Conservation (phyloP, 1,284 basidiomycete species). For the Sporisorium iseilematis-ciliati region DNA sequence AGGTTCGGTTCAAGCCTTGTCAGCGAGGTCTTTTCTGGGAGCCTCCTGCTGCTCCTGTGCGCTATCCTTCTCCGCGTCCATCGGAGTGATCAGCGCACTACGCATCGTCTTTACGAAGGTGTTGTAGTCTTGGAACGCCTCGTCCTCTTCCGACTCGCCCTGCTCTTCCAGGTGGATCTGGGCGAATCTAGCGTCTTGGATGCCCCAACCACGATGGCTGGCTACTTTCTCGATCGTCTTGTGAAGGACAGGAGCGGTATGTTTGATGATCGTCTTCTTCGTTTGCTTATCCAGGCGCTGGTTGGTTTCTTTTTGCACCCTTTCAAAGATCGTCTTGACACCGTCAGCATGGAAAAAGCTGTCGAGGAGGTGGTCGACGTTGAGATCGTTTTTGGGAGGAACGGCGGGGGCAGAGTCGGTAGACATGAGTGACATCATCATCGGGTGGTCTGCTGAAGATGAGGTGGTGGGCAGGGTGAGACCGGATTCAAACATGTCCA, state of each 20-base stretch:
- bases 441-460: not conserved
- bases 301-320: conserved; percentile 10
- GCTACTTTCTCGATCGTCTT: conserved; percentile 43
- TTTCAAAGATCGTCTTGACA: conserved; percentile 17
- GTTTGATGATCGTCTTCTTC: conserved; percentile 46
- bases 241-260: conserved; percentile 31
- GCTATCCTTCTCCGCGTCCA: conserved; percentile 13
- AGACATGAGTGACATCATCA: not conserved
- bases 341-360: conserved; percentile 42
- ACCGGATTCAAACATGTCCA: conserved; percentile 34
- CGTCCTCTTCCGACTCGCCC: not conserved
- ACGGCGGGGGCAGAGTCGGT: not conserved
- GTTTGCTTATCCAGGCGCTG: conserved; percentile 11
- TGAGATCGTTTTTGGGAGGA: not conserved
- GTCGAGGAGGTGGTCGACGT: conserved; percentile 34
- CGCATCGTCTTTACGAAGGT: conserved; percentile 48
- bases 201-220: conserved; percentile 33
- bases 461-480: conserved; percentile 13
- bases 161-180: conserved; percentile 13
- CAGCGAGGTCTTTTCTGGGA: conserved; percentile 8
- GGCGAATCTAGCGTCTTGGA: conserved; percentile 32
- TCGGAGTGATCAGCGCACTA: conserved; percentile 25
- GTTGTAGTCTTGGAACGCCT: conserved; percentile 41
- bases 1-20: conserved; percentile 9
- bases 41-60: conserved; percentile 15